Percentiles rank a stretch among this genome's conserved stretches.
phyloP scores from a whole-genome alignment of 2,329 filamentous ascomycete genomes.

The Phyllosticta citribraziliensis region DNA sequence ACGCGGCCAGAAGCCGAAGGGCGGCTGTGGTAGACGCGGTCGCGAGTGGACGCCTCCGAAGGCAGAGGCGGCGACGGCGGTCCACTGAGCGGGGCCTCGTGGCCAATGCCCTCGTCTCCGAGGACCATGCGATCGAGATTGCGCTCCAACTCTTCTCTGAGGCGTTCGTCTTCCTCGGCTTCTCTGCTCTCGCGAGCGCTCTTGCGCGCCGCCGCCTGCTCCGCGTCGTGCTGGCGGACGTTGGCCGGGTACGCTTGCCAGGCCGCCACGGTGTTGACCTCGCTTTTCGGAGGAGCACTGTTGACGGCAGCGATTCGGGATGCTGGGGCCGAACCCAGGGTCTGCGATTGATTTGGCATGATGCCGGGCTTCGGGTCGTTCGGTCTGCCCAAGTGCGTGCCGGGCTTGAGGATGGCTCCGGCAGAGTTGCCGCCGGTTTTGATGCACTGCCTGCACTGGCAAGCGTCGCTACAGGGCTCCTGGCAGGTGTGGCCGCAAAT shows the following conservation, averaged over 20 bases:
- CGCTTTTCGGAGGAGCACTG: background rate
- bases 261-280: background rate
- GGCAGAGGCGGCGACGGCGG: no score
- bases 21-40: no score
- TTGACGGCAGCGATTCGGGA: background rate
- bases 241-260: background rate
- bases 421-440: background rate
- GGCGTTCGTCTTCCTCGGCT: background rate
- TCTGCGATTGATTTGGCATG: background rate
- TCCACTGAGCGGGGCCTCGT: no score
- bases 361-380: background rate
- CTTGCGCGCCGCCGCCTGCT: background rate
- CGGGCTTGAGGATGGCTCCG: background rate
- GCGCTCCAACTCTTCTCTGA: background rate
- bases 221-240: background rate
- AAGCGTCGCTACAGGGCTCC: background rate
- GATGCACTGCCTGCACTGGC: slow-evolving; percentile 4
- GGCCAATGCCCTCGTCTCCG: background rate
- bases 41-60: no score
- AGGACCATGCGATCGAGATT: background rate
- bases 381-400: background rate
- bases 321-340: background rate
- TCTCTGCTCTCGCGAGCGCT: background rate
- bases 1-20: no score
- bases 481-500: slow-evolving; percentile 1